A percentile compares a stretch with the other conserved stretches of the same genome.
These are phyloP conservation scores for Begonia masoniana DNA, from an alignment of 306 rosid species.

Conservation along the genomic window DNA sequence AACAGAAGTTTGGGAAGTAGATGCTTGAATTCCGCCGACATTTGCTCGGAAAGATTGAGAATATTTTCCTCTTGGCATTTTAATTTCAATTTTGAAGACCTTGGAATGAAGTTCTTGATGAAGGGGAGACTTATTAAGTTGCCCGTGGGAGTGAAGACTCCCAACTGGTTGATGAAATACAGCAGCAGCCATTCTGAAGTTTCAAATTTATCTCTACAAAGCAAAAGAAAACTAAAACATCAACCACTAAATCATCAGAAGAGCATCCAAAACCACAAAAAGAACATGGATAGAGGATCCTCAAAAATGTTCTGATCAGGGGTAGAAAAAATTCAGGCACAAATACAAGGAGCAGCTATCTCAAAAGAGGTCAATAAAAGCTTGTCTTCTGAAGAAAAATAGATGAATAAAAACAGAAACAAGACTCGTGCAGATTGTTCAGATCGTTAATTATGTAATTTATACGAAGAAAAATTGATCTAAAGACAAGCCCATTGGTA, in stretches of 20 bases:
- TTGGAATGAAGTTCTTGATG: conserved; percentile 28
- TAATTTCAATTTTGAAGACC: conserved; percentile 30
- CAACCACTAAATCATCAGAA: no score
- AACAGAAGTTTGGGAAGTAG: conserved; percentile 54
- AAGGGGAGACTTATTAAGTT: conserved; percentile 14
- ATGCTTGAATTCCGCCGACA: conserved; percentile 33
- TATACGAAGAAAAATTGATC: neutral
- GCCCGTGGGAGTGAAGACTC: conserved; percentile 24
- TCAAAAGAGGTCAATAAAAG: neutral
- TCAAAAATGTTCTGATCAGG: no score
- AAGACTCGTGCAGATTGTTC: neutral
- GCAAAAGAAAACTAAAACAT: neutral
- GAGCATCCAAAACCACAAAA: no score
- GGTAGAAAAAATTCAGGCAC: no score
- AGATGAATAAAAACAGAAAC: neutral
- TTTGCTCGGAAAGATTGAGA: conserved; percentile 15
- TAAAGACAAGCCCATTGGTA: neutral
- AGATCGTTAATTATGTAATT: no score
- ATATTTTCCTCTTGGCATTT: conserved; percentile 30
- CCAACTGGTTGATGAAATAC: conserved; percentile 48
- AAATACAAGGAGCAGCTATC: no score
- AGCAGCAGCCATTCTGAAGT: conserved; percentile 76
- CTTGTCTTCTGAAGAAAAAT: neutral
- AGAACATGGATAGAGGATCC: no score
- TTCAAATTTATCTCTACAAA: conserved; percentile 9